These are phyloP conservation scores for Xylariales sp. DNA, from an alignment of 2,329 filamentous ascomycete species.

Conservation along the genomic window DNA sequence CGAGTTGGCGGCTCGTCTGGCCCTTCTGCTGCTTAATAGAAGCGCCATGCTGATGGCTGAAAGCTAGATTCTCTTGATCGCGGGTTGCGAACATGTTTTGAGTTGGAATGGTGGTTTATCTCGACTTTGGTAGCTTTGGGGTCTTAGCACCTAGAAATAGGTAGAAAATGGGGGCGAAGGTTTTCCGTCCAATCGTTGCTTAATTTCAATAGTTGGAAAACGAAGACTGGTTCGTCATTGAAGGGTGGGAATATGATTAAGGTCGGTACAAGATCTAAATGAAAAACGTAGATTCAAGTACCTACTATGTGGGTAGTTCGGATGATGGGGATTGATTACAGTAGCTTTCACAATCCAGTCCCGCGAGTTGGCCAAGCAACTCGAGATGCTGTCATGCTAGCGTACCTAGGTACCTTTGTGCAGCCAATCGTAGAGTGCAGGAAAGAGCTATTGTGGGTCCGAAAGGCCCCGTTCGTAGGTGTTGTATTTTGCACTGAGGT, in stretches of 20 bases:
- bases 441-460: no score
- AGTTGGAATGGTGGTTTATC: constrained; percentile 39
- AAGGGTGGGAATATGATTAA: constrained; percentile 19
- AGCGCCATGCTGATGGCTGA: constrained; percentile 76
- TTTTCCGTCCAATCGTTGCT: constrained; percentile 9
- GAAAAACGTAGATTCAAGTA: constrained; percentile 2
- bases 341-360: neutral
- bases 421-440: constrained; percentile 29
- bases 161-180: neutral
- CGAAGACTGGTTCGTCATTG: constrained; percentile 15
- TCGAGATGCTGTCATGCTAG: neutral
- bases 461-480: no score
- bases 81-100: constrained; percentile 77
- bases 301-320: constrained; percentile 9
- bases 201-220: constrained; percentile 8
- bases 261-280: constrained; percentile 32
- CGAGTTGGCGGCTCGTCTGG: constrained; percentile 53
- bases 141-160: constrained; percentile 20
- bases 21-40: constrained; percentile 75
- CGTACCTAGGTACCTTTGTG: neutral
- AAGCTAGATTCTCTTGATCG: constrained; percentile 89
- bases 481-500: no score
- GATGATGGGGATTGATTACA: constrained; percentile 29
- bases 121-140: neutral
- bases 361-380: constrained; percentile 41